Evolutionary conservation across 1,284 basidiomycete species (phyloP), one percentile per base, ranked within the genome.

Genomic region (Moesziomyces sp.): DNA sequence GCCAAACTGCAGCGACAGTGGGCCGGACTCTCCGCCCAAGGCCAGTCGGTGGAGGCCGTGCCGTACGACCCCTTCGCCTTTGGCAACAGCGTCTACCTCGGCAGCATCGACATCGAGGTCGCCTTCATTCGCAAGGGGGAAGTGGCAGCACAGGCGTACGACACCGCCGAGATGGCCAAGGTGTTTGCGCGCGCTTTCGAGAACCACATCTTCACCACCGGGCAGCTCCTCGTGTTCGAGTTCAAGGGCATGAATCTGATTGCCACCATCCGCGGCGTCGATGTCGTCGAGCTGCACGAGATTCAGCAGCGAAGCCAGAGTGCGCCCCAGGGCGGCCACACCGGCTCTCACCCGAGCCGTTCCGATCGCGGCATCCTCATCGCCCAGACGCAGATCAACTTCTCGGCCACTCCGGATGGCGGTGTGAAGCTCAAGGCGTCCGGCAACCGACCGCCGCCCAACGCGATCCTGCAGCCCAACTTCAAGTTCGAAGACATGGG

Each of bases 401-500:
- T 97, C 85, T 87, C 93, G 85, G 96, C 97, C 84, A 91, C 92
- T 3, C 88, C 91, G 0, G 87, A 90, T 50, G 93, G 91, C 76
- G 84, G 87, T 19, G 92, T 99, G 84, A 95, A 93, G 86, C 87
- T 99, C 83, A 97, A 96, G 86, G 91, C 93, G 24, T 94, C 92
- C 72, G 90, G 92, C 13, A 97, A 93, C 84, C 92, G 93, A 91
- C 93, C 93, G 0, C 90, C 94, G 5, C 90, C 94, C 14, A 99
- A 98, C 83, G 94, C 96, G 0, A 97, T 99, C 79, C 88, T 99
- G 10, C 91, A 94, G 1, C 94, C 97, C 3, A 98, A 98, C 86
- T 99, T 99, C 89, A 98, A 97, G 85, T 99, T 99, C 77, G 93
- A 97, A 84, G 97, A 99, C 85, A 99, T 99, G 96, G 97, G 97